These are phyloP conservation scores for Solanum chacoense DNA, from an alignment of 305 asterid species.

Conservation along the genomic window DNA sequence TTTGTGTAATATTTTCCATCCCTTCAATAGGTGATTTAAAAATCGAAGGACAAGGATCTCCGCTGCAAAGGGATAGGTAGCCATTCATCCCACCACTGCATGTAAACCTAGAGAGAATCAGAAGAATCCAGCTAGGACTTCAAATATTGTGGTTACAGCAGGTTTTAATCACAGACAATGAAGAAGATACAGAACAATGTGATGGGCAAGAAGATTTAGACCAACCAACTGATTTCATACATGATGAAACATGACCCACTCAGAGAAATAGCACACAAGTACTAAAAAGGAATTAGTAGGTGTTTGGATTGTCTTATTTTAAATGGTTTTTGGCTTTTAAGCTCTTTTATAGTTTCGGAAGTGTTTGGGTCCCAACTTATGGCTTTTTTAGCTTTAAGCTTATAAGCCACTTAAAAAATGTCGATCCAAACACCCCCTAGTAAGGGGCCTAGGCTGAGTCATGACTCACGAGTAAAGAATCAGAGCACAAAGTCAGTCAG, in stretches of 20 bases:
- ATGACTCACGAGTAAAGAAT: neutral
- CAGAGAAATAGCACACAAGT: neutral
- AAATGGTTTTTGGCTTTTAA: neutral
- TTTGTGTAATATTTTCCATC: constrained; percentile 78
- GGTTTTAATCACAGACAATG: neutral
- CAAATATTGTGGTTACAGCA: neutral
- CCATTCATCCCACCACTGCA: constrained; percentile 99
- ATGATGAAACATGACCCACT: neutral
- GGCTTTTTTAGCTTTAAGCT: neutral
- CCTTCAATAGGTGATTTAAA: constrained; percentile 86
- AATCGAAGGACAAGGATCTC: constrained; percentile 94
- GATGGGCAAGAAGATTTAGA: neutral
- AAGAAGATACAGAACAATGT: neutral
- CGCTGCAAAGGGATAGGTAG: constrained; percentile 75
- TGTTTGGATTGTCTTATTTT: neutral
- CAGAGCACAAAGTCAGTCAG: neutral
- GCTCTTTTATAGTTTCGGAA: neutral
- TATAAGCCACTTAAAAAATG: neutral
- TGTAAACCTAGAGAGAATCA: constrained; percentile 7
- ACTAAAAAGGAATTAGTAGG: neutral
- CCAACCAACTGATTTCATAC: constrained; percentile 1
- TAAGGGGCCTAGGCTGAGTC: neutral
- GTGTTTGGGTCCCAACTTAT: neutral
- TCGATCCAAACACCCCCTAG: neutral
- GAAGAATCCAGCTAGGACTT: constrained; percentile 2